phyloP scores from a whole-genome alignment of 805 yeast species.

The Pichia heedii region DNA sequence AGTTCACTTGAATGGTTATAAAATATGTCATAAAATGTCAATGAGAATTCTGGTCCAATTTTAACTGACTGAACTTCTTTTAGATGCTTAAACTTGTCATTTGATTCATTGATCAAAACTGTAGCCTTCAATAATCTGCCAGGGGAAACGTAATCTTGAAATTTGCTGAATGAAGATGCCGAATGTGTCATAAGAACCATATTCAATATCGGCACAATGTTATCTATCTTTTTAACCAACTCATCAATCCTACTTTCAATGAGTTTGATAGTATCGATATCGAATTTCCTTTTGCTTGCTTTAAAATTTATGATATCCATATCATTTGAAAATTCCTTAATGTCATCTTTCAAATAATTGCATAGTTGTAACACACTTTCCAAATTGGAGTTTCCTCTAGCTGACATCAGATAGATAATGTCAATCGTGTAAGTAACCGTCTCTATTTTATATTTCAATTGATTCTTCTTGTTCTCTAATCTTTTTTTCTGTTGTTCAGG shows the following conservation, averaged over 20 bases:
- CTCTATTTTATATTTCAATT: slow-evolving; percentile 47
- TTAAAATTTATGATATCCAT: slow-evolving; percentile 32
- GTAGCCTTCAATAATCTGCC: slow-evolving; percentile 60
- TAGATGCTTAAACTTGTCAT: slow-evolving; percentile 17
- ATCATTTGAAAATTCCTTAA: slow-evolving; percentile 46
- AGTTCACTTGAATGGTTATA: slow-evolving; percentile 39
- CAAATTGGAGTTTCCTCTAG: slow-evolving; percentile 51
- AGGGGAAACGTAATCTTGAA: slow-evolving; percentile 46
- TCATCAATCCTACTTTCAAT: slow-evolving; percentile 43
- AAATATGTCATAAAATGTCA: slow-evolving; percentile 54
- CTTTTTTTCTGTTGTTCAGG: slow-evolving; percentile 39
- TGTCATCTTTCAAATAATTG: slow-evolving; percentile 44
- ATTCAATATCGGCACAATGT: slow-evolving; percentile 58
- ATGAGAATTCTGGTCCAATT: slow-evolving; percentile 53
- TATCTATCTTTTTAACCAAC: slow-evolving; percentile 48
- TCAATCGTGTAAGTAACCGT: slow-evolving; percentile 63
- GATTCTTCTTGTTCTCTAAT: slow-evolving; percentile 25
- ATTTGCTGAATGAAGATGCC: slow-evolving; percentile 42
- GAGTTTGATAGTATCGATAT: slow-evolving; percentile 28
- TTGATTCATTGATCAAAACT: slow-evolving; percentile 32
- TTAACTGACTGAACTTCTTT: slow-evolving; percentile 14
- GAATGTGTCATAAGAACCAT: slow-evolving; percentile 63
- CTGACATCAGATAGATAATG: slow-evolving; percentile 50
- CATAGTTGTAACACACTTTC: slow-evolving; percentile 47
- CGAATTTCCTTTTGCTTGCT: slow-evolving; percentile 15